Evolutionary conservation across 352 stramenopile genomes (phyloP), one percentile per base, ranked within the genome.

Genomic region (Phytophthora sp.): DNA sequence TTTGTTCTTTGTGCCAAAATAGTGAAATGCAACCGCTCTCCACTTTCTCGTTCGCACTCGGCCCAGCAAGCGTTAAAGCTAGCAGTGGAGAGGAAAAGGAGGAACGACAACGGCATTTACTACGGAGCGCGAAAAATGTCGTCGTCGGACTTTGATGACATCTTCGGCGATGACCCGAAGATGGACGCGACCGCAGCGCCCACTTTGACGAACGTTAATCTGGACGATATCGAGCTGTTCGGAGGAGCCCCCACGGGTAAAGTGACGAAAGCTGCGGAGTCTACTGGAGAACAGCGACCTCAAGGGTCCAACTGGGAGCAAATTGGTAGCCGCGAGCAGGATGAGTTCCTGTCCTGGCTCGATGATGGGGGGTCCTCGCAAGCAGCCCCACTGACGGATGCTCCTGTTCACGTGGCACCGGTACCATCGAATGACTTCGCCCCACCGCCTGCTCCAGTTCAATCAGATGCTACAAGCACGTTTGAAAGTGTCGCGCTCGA

Each of bases 311-410:
- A 71, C n/a, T 78, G 66, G 69, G 57, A 68, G 21, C 56, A 73
- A 17, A 76, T 77, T 42, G 52, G 59, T 18, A 69, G 61, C 34
- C 24, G 28, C 1, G 75, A 78, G 13, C 66, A 84, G 30, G 82
- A 89, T 27, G 87, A 94, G 38, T 94, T 95, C 50, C 39, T 94
- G 31, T 93, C 84, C 4, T 95, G 84, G 87, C 71, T 95, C 1
- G 84, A 95, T 63, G 83, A 89, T 7, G 63, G 41, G 34, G 79
- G 66, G 2, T 49, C 51, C 30, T 54, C 55, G 0, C 24, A 72
- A 20, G 10, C 44, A 45, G n/a, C 12, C 5, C 6, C 37, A 27
- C 28, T 38, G 35, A 41, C 9, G 10, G 38, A 32, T 23, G 4
- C 31, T 50, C 37, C 44, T 2, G 24, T 37, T 45, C 10, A 15